These are phyloP conservation scores for Globisporangium megalacanthum DNA, from an alignment of 352 stramenopile species.

Conservation along the genomic window DNA sequence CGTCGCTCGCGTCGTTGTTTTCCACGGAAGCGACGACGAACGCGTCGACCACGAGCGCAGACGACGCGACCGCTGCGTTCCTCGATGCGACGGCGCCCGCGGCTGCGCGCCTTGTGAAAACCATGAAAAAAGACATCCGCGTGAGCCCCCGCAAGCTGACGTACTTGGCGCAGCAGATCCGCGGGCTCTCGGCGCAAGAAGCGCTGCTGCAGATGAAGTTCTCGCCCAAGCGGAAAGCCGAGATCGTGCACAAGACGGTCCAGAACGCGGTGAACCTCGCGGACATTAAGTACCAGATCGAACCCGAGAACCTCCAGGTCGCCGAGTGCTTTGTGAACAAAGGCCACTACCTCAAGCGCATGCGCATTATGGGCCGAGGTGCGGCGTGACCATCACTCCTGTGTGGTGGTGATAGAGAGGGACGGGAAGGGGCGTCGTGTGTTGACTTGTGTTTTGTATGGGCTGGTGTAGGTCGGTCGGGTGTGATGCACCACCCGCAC, in stretches of 20 bases:
- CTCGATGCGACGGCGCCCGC: slow-evolving; percentile 49
- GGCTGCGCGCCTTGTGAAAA: slow-evolving; percentile 61
- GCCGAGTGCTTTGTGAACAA: slow-evolving; percentile 86
- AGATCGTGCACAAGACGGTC: slow-evolving; percentile 80
- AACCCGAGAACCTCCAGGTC: slow-evolving; percentile 79
- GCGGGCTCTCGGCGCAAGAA: slow-evolving; percentile 64
- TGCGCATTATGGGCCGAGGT: slow-evolving; percentile 84
- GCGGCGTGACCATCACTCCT: background rate
- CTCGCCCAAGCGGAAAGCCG: slow-evolving; percentile 80
- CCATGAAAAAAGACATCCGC: slow-evolving; percentile 79
- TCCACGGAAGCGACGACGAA: slow-evolving; percentile 15
- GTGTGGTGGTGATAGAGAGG: background rate
- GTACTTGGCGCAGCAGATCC: slow-evolving; percentile 81
- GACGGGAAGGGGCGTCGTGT: background rate
- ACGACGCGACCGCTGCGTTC: slow-evolving; percentile 54
- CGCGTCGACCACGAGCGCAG: slow-evolving; percentile 21
- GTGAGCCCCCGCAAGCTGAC: slow-evolving; percentile 77
- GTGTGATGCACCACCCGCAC: slow-evolving; percentile 82
- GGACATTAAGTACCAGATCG: slow-evolving; percentile 87
- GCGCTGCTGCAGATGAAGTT: slow-evolving; percentile 86
- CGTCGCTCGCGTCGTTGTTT: slow-evolving; percentile 26
- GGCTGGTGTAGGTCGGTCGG: slow-evolving; percentile 48
- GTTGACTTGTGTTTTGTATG: slow-evolving; percentile 3
- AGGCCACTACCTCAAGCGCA: slow-evolving; percentile 74
- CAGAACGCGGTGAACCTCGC: slow-evolving; percentile 86